Percentiles rank a stretch among this genome's conserved stretches.
Evolutionary conservation across 768 basidiomycete species (phyloP).

Genomic region (Termitomyces sp.): DNA sequence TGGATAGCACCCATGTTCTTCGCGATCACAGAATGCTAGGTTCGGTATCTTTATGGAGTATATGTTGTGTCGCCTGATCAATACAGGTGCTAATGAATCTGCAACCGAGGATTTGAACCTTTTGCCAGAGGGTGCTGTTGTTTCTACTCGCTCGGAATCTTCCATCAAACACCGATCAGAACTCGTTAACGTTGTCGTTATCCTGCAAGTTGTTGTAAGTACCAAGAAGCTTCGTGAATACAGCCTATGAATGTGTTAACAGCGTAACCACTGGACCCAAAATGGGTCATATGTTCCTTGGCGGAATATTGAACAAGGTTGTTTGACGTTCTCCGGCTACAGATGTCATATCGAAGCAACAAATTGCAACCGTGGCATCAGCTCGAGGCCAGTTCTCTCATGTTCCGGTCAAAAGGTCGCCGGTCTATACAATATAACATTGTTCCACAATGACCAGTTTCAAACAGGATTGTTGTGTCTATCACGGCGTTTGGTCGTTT

Average conservation of each 20-base stretch:
- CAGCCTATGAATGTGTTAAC: neutral
- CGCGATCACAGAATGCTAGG: neutral
- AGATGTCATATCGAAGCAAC: neutral
- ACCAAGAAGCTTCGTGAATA: neutral
- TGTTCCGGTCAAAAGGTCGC: neutral
- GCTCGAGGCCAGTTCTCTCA: neutral
- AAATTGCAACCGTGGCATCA: slow-evolving; percentile 1
- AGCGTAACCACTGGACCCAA: too few relatives aligned
- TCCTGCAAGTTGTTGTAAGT: neutral
- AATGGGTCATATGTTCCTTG: neutral
- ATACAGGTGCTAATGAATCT: neutral
- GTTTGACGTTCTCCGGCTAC: neutral
- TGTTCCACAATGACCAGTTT: neutral
- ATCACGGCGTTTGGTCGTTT: neutral
- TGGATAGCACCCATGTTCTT: neutral
- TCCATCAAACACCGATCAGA: neutral
- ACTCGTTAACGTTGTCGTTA: too few relatives aligned
- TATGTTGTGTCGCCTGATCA: slow-evolving; percentile 1
- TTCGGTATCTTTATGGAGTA: neutral
- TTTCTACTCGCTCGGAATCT: neutral
- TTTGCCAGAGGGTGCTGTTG: neutral
- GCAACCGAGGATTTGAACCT: neutral
- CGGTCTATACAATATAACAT: neutral
- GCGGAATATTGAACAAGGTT: neutral
- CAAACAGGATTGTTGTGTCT: neutral